Base-by-base conservation (phyloP, 2,329 filamentous ascomycete species). In the Aspergillus sp. region DNA sequence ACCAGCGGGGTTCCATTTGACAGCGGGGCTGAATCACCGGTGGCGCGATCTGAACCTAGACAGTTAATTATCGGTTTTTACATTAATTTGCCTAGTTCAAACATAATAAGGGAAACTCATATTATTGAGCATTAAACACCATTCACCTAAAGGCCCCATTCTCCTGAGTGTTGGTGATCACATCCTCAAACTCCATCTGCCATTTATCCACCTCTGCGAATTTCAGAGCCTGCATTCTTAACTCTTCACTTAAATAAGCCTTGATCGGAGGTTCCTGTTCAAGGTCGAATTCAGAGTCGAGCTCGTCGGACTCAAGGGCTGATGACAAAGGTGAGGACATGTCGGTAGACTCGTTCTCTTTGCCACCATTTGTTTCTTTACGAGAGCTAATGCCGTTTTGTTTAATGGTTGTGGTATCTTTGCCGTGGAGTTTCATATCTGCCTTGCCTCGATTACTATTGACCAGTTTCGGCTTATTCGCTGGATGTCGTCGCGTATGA, bases 141-240 rank as follows among this genome's bases (percentile, higher is more conserved):
- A 15, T 8, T 39, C 55, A 61, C 44, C 59, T 57, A 44, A 57
- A 62, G 25, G 33, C 45, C 40, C 52, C 50, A 57, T 65, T 69
- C 52, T 60, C 62, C 53, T 69, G 63, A 35, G 62, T 66, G 41
- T 64, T 68, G 19, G 54, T 59, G 48, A 66, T 64, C 3, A 77
- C 71, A 53, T 78, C 75, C 59, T 78, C 76, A 67, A 76, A 78
- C 27, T 77, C 76, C 70, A 78, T 76, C 56, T 74, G 49, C 76
- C 76, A 78, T 59, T 70, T 62, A 60, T 77, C 76, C 44, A 78
- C 66, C 58, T 77, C 76, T 0, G 71, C 72, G 64, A 78, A 78
- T 43, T 76, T 77, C 59, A 65, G 64, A 27, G 70, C 69, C 50
- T 73, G 72, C 15, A 62, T 57, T 21, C 67, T 66, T 35, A 78